Percentiles rank a stretch among this genome's conserved stretches.
phyloP scores from a whole-genome alignment of 2,329 filamentous ascomycete genomes.

The Monilinia laxa region DNA sequence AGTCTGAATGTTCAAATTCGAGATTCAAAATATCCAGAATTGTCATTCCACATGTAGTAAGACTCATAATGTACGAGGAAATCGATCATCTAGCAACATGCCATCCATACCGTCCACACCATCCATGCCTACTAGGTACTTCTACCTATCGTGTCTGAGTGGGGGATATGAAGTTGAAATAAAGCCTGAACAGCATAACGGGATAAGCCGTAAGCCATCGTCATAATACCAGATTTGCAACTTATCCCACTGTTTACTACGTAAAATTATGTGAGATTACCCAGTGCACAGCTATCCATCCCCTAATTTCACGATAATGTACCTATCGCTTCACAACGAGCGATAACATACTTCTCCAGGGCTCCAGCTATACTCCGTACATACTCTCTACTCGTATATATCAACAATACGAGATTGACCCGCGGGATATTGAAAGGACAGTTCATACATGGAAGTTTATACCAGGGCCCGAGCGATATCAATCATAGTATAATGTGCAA shows the following conservation, averaged over 20 bases:
- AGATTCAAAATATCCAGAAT: too few relatives aligned
- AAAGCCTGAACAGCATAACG: not conserved
- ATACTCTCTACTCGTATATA: not conserved
- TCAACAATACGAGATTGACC: slow-evolving; percentile 1
- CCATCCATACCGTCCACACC: too few relatives aligned
- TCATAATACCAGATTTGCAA: not conserved
- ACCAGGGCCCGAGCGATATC: slow-evolving; percentile 13
- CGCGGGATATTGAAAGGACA: slow-evolving; percentile 15
- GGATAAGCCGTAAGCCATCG: slow-evolving; percentile 7
- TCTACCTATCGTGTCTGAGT: not conserved
- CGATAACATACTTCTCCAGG: not conserved
- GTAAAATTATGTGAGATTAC: not conserved
- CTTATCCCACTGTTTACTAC: too few relatives aligned
- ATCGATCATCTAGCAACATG: too few relatives aligned
- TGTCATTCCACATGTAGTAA: too few relatives aligned
- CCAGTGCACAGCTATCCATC: too few relatives aligned
- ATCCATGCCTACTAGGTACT: too few relatives aligned
- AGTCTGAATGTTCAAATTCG: too few relatives aligned
- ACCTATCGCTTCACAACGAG: slow-evolving; percentile 7
- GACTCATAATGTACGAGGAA: too few relatives aligned
- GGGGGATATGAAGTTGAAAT: slow-evolving; percentile 12
- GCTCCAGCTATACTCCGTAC: too few relatives aligned
- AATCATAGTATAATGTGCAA: slow-evolving; percentile 7
- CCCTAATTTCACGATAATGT: too few relatives aligned
- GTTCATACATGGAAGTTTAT: not conserved